phyloP scores from a whole-genome alignment of 1,284 basidiomycete species.

The Schizophyllum amplum region DNA sequence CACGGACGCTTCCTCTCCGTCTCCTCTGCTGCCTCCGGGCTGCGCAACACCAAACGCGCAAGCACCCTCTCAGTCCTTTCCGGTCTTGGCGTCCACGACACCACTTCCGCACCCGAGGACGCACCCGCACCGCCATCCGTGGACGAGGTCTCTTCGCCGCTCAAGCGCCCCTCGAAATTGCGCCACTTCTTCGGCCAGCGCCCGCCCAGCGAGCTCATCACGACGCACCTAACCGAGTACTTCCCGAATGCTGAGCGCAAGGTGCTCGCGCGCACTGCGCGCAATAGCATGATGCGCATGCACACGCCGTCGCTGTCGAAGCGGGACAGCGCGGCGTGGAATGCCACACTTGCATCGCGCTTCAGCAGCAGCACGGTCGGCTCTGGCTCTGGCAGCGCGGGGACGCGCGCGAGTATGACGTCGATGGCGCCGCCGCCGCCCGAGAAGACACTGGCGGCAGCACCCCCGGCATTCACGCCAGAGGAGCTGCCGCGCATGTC shows the following conservation, averaged over 20 bases:
- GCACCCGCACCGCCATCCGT: conserved; percentile 41
- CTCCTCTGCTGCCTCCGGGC: conserved; percentile 23
- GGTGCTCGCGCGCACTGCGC: conserved; percentile 74
- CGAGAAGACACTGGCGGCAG: conserved; percentile 12
- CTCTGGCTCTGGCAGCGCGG: conserved; percentile 23
- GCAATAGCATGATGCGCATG: conserved; percentile 75
- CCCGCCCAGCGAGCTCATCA: conserved; percentile 94
- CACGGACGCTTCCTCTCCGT: conserved; percentile 20
- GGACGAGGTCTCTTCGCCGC: conserved; percentile 17
- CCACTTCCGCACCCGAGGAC: conserved; percentile 26
- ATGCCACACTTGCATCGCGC: conserved; percentile 31
- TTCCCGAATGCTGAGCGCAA: conserved; percentile 93
- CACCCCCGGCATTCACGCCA: conserved; percentile 25
- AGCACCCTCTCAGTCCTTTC: conserved; percentile 93
- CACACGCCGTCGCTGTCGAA: conserved; percentile 22
- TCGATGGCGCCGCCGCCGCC: conserved; percentile 34
- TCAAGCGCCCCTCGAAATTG: conserved; percentile 59
- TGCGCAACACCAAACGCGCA: conserved; percentile 81
- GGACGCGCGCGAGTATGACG: conserved; percentile 39
- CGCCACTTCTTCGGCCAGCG: conserved; percentile 98
- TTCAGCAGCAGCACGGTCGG: conserved; percentile 67
- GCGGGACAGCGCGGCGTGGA: conserved; percentile 40
- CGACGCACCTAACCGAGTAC: conserved; percentile 91
- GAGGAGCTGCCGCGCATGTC: conserved; percentile 58
- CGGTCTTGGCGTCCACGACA: conserved; percentile 77